These are phyloP conservation scores for Tricholoma matsutake DNA, from an alignment of 768 basidiomycete genomes.

Conservation along the genomic window DNA sequence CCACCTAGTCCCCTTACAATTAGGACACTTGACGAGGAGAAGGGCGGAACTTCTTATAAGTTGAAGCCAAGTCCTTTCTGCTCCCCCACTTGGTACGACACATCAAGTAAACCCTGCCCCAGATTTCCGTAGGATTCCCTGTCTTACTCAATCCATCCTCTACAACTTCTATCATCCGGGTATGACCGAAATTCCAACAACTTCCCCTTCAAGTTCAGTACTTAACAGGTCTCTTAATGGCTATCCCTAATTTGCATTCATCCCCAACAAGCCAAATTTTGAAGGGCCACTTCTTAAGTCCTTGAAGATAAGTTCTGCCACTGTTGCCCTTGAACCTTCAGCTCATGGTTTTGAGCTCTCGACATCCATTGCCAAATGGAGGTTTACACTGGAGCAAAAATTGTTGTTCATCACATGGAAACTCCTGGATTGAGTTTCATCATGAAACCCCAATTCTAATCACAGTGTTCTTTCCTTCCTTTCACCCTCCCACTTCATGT, in stretches of 20 bases:
- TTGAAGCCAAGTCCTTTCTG: too few relatives aligned
- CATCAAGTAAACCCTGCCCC: too few relatives aligned
- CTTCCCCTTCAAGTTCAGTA: too few relatives aligned
- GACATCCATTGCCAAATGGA: background rate
- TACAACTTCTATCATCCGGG: too few relatives aligned
- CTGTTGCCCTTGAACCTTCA: background rate
- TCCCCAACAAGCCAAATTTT: background rate
- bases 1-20: too few relatives aligned
- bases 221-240: background rate
- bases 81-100: too few relatives aligned
- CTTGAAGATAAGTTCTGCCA: background rate
- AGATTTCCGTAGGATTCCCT: too few relatives aligned
- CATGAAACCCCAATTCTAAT: background rate
- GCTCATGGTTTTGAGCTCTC: background rate
- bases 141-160: too few relatives aligned
- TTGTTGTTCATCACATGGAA: background rate
- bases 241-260: slow-evolving; percentile 1
- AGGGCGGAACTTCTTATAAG: too few relatives aligned
- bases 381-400: background rate
- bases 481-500: background rate
- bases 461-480: background rate
- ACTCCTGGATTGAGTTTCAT: background rate
- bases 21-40: too few relatives aligned
- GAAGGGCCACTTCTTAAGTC: background rate
- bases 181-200: too few relatives aligned